phyloP scores from a whole-genome alignment of 208 protist species.

The Vickermania ingenoplastis region DNA sequence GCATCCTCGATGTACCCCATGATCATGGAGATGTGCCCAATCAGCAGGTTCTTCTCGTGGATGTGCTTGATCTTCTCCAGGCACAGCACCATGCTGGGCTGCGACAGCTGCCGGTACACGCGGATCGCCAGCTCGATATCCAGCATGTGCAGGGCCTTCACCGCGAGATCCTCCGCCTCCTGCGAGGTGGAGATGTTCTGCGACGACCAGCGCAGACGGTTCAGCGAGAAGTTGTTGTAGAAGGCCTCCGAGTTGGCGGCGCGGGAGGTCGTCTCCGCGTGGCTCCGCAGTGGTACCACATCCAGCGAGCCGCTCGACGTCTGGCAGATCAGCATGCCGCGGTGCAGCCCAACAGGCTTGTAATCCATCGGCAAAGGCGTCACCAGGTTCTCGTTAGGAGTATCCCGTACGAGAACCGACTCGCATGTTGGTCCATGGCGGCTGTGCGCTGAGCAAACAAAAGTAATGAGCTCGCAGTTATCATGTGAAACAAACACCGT shows the following conservation, averaged over 20 bases:
- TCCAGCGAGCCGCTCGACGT: constrained; percentile 51
- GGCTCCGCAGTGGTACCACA: constrained; percentile 60
- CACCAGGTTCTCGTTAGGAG: constrained; percentile 44
- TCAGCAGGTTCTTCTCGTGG: constrained; percentile 92
- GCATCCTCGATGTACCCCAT: constrained; percentile 90
- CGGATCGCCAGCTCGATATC: constrained; percentile 91
- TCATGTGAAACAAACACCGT: constrained; percentile 82
- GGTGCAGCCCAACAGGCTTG: constrained; percentile 68
- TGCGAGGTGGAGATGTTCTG: constrained; percentile 79
- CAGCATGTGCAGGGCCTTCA: constrained; percentile 88
- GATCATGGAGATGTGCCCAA: constrained; percentile 93
- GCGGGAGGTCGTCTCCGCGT: constrained; percentile 43
- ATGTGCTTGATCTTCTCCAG: constrained; percentile 87
- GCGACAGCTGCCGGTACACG: constrained; percentile 88
- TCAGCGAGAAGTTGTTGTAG: constrained; percentile 88
- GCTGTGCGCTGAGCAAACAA: constrained; percentile 82
- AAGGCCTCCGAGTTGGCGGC: constrained; percentile 64
- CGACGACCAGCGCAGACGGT: constrained; percentile 82
- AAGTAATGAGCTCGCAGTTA: constrained; percentile 66
- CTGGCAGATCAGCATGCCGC: constrained; percentile 78
- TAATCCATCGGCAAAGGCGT: constrained; percentile 60
- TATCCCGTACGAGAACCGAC: constrained; percentile 55
- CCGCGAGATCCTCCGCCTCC: constrained; percentile 77
- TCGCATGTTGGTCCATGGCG: constrained; percentile 82
- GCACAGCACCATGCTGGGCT: constrained; percentile 89